phyloP scores from a whole-genome alignment of 164 flowering plant genomes.

The Tetracentron sinense region DNA sequence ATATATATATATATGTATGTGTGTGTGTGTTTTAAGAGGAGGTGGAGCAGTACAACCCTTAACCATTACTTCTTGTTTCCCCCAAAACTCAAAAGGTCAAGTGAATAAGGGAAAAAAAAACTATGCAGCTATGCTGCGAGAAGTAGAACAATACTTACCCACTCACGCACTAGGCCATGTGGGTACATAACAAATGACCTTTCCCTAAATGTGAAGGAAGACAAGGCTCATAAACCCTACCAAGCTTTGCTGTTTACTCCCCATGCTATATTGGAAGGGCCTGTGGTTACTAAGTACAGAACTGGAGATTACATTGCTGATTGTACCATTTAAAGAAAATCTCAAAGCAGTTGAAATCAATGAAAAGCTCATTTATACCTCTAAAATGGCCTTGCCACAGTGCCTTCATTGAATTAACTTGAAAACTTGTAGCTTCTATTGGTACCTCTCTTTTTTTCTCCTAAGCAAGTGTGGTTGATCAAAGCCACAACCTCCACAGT shows the following conservation, averaged over 20 bases:
- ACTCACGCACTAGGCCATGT: slow-evolving; percentile 15
- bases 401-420: neutral
- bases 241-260: neutral
- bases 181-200: slow-evolving; percentile 18
- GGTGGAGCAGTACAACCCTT: neutral
- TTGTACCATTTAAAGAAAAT: neutral
- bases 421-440: neutral
- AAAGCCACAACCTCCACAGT: too few species aligned
- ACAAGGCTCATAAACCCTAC: neutral
- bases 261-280: neutral
- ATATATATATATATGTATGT: too few species aligned
- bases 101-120: slow-evolving; percentile 9
- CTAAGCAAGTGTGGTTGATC: too few species aligned
- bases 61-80: neutral
- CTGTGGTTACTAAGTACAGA: too few species aligned
- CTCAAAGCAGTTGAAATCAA: neutral
- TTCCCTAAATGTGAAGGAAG: slow-evolving; percentile 9
- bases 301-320: neutral
- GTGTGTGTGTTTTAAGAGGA: neutral
- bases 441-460: too few species aligned
- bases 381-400: neutral
- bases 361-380: neutral
- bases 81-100: neutral
- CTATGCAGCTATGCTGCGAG: slow-evolving; percentile 1
- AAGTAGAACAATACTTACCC: neutral